phyloP scores from a whole-genome alignment of 106 monocot genomes.

The Triglochin maritima region DNA sequence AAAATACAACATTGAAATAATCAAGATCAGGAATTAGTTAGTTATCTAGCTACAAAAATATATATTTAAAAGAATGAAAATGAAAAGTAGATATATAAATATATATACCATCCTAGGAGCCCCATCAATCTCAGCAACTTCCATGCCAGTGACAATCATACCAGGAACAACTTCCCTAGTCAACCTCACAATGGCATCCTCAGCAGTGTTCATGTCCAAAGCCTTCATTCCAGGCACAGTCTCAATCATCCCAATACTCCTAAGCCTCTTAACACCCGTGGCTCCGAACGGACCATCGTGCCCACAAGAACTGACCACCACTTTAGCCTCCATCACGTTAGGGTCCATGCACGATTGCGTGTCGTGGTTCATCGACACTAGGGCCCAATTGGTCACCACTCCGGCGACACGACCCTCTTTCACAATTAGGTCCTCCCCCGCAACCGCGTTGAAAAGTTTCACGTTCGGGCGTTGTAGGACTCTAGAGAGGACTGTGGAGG shows the following conservation, averaged over 20 bases:
- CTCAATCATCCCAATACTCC: conserved; percentile 75
- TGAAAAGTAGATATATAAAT: neutral
- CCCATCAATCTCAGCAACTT: conserved; percentile 97
- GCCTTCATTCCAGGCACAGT: conserved; percentile 87
- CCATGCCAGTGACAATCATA: conserved; percentile 97
- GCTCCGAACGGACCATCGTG: conserved; percentile 96
- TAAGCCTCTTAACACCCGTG: conserved; percentile 82
- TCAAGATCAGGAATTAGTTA: too few species aligned
- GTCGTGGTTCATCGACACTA: conserved; percentile 97
- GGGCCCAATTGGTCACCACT: conserved; percentile 92
- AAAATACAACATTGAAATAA: neutral
- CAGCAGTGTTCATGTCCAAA: conserved; percentile 90
- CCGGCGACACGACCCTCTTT: conserved; percentile 69
- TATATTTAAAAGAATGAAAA: neutral
- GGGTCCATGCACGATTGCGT: conserved; percentile 96
- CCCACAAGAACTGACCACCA: conserved; percentile 90
- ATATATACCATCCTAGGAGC: conserved; percentile 67
- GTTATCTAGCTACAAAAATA: too few species aligned
- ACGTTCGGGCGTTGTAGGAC: conserved; percentile 81
- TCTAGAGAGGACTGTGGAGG: conserved; percentile 78
- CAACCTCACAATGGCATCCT: conserved; percentile 79
- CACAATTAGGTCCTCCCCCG: conserved; percentile 89
- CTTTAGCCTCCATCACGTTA: conserved; percentile 91
- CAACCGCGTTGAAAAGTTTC: conserved; percentile 96
- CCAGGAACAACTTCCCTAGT: conserved; percentile 90